Evolutionary conservation across 1,139 yeast genomes (phyloP).

Genomic region (Hemisphaericaspora xylanilytica): DNA sequence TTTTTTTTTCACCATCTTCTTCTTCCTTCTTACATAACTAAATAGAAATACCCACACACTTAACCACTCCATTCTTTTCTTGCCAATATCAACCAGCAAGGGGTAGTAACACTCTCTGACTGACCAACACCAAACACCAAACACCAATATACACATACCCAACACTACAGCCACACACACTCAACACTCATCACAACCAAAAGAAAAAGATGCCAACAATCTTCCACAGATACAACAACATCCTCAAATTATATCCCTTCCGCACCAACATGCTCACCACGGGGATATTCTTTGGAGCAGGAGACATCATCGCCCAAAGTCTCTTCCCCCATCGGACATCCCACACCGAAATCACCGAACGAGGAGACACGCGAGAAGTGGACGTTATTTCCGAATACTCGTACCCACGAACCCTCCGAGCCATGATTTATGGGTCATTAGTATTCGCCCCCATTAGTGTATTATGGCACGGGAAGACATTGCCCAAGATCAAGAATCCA

Average conservation of each 20-base stretch:
- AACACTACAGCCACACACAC: too few species aligned
- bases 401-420: slow-evolving; percentile 54
- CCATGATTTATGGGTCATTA: slow-evolving; percentile 70
- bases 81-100: too few species aligned
- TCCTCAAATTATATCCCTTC: slow-evolving; percentile 49
- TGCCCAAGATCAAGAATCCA: slow-evolving; percentile 51
- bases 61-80: too few species aligned
- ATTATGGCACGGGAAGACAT: slow-evolving; percentile 59
- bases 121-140: neutral
- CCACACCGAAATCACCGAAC: slow-evolving; percentile 9
- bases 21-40: neutral
- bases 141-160: too few species aligned
- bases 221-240: slow-evolving; percentile 38
- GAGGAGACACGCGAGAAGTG: slow-evolving; percentile 14
- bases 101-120: too few species aligned
- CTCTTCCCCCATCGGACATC: slow-evolving; percentile 39
- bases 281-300: slow-evolving; percentile 66
- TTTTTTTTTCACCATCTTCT: neutral
- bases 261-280: slow-evolving; percentile 55
- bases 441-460: slow-evolving; percentile 77
- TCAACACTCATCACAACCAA: neutral
- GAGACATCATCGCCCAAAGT: slow-evolving; percentile 71
- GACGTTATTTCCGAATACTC: slow-evolving; percentile 7
- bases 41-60: too few species aligned
- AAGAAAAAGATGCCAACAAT: slow-evolving; percentile 14